A percentile compares a stretch with the other conserved stretches of the same genome.
Conservation (phyloP, 2,329 filamentous ascomycete genomes). For the Ophiostoma himal-ulmi region DNA sequence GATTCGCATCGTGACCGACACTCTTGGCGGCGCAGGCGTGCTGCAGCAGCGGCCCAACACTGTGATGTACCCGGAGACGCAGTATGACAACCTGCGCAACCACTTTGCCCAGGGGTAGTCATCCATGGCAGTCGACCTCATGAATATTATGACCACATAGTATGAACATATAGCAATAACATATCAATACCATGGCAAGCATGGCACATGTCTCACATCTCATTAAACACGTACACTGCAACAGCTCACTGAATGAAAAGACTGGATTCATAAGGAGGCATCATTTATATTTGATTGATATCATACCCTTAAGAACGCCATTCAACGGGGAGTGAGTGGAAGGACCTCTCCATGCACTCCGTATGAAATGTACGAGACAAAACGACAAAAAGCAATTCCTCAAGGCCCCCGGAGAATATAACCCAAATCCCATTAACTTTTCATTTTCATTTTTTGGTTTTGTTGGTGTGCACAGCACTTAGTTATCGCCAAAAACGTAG, state of each 20-base stretch:
- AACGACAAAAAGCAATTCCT: conserved; percentile 24
- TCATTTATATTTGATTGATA: conserved; percentile 15
- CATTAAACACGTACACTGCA: not conserved
- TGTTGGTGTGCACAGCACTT: conserved; percentile 30
- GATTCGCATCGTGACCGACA: conserved; percentile 58
- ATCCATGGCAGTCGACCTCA: not conserved
- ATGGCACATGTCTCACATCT: not conserved
- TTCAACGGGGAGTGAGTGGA: conserved; percentile 20
- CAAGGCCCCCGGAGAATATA: conserved; percentile 26
- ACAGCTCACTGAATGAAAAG: conserved; percentile 11
- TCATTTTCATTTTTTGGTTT: not conserved
- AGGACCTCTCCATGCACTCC: conserved; percentile 23
- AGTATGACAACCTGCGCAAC: conserved; percentile 63
- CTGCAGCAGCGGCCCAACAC: conserved; percentile 54
- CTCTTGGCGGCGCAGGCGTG: conserved; percentile 47
- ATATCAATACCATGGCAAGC: not conserved
- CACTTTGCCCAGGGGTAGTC: conserved; percentile 38
- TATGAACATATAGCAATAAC: not conserved
- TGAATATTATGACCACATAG: not conserved
- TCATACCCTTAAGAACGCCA: conserved; percentile 20
- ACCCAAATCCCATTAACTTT: conserved; percentile 21
- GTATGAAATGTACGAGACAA: conserved; percentile 22
- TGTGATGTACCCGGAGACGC: conserved; percentile 57
- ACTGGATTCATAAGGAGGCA: conserved; percentile 11
- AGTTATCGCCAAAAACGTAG: conserved; percentile 66